Percentiles rank a stretch among this genome's conserved stretches.
phyloP scores from a whole-genome alignment of 768 basidiomycete species.

The Mycena leptocephala region DNA sequence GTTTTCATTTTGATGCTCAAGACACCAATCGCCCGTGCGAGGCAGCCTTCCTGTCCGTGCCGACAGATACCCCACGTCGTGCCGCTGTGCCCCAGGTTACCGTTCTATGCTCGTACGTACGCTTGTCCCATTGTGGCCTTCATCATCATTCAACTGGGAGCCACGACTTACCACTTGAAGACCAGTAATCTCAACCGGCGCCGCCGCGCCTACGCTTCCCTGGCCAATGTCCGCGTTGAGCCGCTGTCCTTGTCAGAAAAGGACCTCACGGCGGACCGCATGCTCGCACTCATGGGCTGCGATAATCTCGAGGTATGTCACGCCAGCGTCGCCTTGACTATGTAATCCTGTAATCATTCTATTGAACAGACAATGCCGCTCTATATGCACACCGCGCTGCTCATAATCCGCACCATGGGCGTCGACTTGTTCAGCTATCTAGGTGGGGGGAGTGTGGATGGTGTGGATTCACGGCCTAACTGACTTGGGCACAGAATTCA shows the following conservation, averaged over 20 bases:
- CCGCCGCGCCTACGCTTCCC: constrained; percentile 22
- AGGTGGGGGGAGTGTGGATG: constrained; percentile 39
- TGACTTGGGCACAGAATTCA: constrained; percentile 48
- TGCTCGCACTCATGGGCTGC: constrained; percentile 68
- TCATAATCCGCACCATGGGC: constrained; percentile 25
- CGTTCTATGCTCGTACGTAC: constrained; percentile 34
- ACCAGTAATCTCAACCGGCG: constrained; percentile 32
- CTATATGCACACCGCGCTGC: constrained; percentile 35
- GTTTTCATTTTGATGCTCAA: constrained; percentile 29
- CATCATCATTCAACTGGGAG: background rate
- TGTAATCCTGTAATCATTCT: background rate
- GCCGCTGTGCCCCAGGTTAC: constrained; percentile 24
- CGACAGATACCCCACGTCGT: background rate
- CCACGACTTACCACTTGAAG: background rate
- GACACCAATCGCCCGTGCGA: constrained; percentile 30
- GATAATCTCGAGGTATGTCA: constrained; percentile 31
- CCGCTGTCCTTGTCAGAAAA: constrained; percentile 59
- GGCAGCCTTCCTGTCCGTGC: constrained; percentile 29
- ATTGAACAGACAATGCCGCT: constrained; percentile 31
- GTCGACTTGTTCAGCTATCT: constrained; percentile 6
- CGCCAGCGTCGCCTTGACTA: background rate
- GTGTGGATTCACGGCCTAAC: constrained; percentile 42
- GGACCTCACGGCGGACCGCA: constrained; percentile 66
- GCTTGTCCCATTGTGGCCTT: background rate
- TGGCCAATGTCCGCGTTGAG: constrained; percentile 53